Evolutionary conservation across 2,329 filamentous ascomycete species (phyloP).

Genomic region (Intubia oerlemansii): DNA sequence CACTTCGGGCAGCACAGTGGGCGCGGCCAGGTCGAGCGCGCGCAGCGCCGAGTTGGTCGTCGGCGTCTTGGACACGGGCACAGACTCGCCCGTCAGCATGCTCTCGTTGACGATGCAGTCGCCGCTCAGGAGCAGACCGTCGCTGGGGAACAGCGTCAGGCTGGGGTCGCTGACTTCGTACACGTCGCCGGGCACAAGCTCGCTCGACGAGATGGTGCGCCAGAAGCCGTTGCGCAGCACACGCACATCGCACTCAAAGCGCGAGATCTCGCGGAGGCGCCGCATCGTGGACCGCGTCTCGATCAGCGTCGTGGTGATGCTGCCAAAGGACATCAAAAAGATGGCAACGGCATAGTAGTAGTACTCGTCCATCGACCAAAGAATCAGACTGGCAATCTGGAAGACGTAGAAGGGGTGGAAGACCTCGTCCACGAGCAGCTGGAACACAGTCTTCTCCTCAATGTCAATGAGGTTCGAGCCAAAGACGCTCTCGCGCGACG

Average conservation of each 20-base stretch:
- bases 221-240: constrained; percentile 91
- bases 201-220: constrained; percentile 68
- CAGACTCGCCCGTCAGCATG: constrained; percentile 95
- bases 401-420: constrained; percentile 98
- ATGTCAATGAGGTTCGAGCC: constrained; percentile 84
- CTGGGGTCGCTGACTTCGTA: constrained; percentile 94
- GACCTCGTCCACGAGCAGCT: constrained; percentile 78
- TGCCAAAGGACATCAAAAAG: constrained; percentile 82
- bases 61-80: constrained; percentile 84
- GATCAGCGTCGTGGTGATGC: constrained; percentile 70
- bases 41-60: constrained; percentile 62
- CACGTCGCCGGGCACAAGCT: constrained; percentile 85
- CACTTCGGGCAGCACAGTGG: constrained; percentile 62
- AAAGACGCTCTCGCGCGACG: constrained; percentile 66
- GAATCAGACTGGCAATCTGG: constrained; percentile 76
- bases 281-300: constrained; percentile 89
- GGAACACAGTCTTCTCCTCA: constrained; percentile 63
- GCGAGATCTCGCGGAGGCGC: constrained; percentile 73
- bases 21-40: constrained; percentile 55
- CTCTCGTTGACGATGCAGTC: constrained; percentile 99
- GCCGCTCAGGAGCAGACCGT: constrained; percentile 75
- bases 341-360: constrained; percentile 96
- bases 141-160: constrained; percentile 70
- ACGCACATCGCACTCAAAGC: constrained; percentile 86
- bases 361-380: constrained; percentile 93